Percentiles rank a stretch among this genome's conserved stretches.
Evolutionary conservation across 345 rosid species (phyloP).

Genomic region (Erodium maritimum): DNA sequence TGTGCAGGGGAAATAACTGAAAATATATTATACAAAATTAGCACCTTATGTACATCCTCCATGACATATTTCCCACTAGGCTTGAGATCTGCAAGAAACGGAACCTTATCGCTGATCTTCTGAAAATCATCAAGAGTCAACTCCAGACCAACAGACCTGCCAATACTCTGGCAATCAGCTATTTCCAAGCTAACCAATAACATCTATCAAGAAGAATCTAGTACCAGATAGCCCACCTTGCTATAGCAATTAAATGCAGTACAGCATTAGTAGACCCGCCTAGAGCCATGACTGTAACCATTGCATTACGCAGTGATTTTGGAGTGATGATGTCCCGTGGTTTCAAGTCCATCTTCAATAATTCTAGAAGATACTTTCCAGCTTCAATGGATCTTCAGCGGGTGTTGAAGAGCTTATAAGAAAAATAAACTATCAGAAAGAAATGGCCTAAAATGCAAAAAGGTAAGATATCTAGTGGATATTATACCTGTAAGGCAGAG

Average conservation of each 20-base stretch:
- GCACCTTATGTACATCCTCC: slow-evolving; percentile 94
- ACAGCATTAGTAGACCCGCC: slow-evolving; percentile 99
- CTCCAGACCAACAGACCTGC: slow-evolving; percentile 92
- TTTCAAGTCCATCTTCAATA: slow-evolving; percentile 80
- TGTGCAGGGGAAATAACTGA: not conserved
- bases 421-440: not conserved
- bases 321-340: slow-evolving; percentile 84
- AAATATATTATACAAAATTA: not conserved
- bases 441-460: too few species aligned
- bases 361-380: slow-evolving; percentile 72
- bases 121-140: slow-evolving; percentile 91
- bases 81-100: slow-evolving; percentile 89
- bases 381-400: slow-evolving; percentile 93
- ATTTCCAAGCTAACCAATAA: slow-evolving; percentile 8
- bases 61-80: slow-evolving; percentile 98
- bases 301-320: slow-evolving; percentile 79
- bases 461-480: not conserved
- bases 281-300: slow-evolving; percentile 92
- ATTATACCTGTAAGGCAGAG: slow-evolving; percentile 84
- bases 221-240: slow-evolving; percentile 37
- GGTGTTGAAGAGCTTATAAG: slow-evolving; percentile 97
- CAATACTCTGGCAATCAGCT: slow-evolving; percentile 16
- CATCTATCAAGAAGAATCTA: not conserved
- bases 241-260: slow-evolving; percentile 89
- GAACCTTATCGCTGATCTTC: slow-evolving; percentile 82